These are phyloP conservation scores for Corylus americana DNA, from an alignment of 306 rosid genomes.

Conservation along the genomic window DNA sequence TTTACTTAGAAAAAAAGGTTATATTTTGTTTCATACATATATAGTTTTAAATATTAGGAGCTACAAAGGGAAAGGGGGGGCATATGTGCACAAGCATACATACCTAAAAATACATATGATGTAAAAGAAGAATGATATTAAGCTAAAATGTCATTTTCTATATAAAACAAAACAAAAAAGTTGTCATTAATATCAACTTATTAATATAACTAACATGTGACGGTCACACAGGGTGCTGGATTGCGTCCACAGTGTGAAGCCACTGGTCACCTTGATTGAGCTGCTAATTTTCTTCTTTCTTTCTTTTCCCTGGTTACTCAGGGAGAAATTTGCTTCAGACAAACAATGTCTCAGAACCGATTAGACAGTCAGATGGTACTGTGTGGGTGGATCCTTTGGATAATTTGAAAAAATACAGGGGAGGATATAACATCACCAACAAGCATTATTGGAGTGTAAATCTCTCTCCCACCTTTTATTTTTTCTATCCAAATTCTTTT, in stretches of 20 bases:
- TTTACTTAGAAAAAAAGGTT: no score
- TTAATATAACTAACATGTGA: no score
- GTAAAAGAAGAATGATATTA: no score
- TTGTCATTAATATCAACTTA: no score
- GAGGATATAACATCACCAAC: conserved; percentile 67
- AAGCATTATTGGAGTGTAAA: conserved; percentile 82
- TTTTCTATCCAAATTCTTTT: conserved; percentile 6
- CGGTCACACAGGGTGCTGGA: no score
- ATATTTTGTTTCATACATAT: not conserved
- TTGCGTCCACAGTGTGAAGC: no score
- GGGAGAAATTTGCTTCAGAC: conserved; percentile 31
- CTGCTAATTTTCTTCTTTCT: not conserved
- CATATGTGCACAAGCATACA: no score
- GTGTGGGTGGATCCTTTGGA: conserved; percentile 65
- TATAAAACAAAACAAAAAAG: no score
- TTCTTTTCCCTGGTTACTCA: not conserved
- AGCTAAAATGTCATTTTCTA: no score
- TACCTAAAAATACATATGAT: no score
- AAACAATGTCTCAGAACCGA: conserved; percentile 34
- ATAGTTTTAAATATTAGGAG: no score
- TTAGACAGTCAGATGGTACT: conserved; percentile 33
- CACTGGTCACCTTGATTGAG: not conserved
- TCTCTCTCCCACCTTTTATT: conserved; percentile 11
- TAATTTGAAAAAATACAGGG: conserved; percentile 58
- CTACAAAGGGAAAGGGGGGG: no score